Evolutionary conservation across 352 stramenopile species (phyloP).

Genomic region (Blastocystis sp.): DNA sequence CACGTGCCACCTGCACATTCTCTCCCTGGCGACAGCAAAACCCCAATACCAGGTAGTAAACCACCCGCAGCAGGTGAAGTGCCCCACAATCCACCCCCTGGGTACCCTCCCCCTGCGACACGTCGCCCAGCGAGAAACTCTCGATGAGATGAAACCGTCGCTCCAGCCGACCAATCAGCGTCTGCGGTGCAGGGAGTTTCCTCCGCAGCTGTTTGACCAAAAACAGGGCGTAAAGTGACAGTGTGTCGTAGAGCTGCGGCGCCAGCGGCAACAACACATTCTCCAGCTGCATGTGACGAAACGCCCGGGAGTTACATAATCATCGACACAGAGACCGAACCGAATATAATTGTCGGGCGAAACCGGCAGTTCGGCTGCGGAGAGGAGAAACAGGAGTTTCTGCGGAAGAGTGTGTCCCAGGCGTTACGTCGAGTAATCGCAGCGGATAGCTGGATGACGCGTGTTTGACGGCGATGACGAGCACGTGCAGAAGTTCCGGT

Average conservation of each 20-base stretch:
- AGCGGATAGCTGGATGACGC: not conserved
- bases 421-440: not conserved
- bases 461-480: not conserved
- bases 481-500: not conserved
- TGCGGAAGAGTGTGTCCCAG: not conserved
- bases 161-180: not conserved
- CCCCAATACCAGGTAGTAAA: slow-evolving; percentile 12
- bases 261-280: not conserved
- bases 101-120: not conserved
- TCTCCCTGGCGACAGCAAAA: not conserved
- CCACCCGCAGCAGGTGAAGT: not conserved
- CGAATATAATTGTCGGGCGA: slow-evolving; percentile 6
- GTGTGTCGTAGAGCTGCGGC: not conserved
- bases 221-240: slow-evolving; percentile 15
- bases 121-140: not conserved
- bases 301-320: not conserved
- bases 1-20: not conserved
- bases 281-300: not conserved
- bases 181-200: not conserved
- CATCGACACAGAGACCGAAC: not conserved
- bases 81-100: not conserved
- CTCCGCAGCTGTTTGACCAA: not conserved
- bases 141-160: slow-evolving; percentile 18
- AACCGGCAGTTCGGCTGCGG: not conserved
- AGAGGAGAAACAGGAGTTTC: slow-evolving; percentile 3